phyloP scores from a whole-genome alignment of 495 filamentous ascomycete genomes.

The Tuber borchii region DNA sequence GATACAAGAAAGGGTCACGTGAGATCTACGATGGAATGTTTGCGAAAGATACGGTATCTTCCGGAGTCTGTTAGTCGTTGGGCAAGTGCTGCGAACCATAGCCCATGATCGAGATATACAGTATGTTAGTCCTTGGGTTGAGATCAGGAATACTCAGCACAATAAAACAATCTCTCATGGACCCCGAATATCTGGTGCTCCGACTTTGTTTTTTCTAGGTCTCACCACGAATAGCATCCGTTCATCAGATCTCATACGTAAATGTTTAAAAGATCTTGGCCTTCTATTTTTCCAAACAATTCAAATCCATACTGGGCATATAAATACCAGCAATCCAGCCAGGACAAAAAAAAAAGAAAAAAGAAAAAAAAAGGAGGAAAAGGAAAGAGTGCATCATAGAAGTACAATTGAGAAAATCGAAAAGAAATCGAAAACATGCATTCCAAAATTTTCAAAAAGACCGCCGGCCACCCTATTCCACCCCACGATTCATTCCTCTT shows the following conservation, averaged over 20 bases:
- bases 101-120: background rate
- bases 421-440: background rate
- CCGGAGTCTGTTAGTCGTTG: background rate
- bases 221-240: background rate
- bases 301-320: background rate
- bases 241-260: background rate
- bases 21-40: background rate
- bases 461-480: background rate
- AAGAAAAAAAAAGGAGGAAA: background rate
- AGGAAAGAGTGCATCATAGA: too few relatives aligned
- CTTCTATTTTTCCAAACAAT: background rate
- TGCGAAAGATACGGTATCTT: background rate
- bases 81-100: background rate
- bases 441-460: background rate
- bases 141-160: background rate
- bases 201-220: background rate
- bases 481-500: background rate
- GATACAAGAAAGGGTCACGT: background rate
- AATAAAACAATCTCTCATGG: background rate
- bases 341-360: background rate
- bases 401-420: background rate
- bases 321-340: background rate
- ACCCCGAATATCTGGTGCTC: background rate
- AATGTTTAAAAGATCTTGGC: background rate
- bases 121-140: background rate